A percentile compares a stretch with the other conserved stretches of the same genome.
These are phyloP conservation scores for Melaleuca quinquenervia DNA, from an alignment of 345 rosid species.

Conservation along the genomic window DNA sequence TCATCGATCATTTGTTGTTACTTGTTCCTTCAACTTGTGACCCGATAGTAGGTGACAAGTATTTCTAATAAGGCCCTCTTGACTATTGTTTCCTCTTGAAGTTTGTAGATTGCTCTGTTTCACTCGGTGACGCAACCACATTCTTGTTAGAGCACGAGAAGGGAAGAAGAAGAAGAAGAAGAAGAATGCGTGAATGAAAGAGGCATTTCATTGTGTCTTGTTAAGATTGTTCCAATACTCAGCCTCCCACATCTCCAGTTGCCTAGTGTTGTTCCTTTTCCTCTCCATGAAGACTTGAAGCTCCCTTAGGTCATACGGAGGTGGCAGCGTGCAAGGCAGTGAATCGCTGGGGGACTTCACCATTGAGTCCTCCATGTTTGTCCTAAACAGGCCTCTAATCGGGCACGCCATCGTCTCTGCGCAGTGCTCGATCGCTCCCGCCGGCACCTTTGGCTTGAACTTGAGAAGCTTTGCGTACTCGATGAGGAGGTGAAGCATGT, in stretches of 20 bases:
- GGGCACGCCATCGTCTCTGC: conserved; percentile 35
- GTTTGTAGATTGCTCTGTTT: no score
- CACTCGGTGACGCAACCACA: no score
- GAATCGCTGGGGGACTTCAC: conserved; percentile 19
- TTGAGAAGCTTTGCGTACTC: conserved; percentile 29
- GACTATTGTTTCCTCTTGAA: no score
- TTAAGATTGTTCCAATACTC: conserved; percentile 9
- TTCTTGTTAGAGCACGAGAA: no score
- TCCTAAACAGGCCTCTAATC: conserved; percentile 4
- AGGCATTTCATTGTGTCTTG: background rate
- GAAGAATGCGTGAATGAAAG: background rate
- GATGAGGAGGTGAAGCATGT: conserved; percentile 31
- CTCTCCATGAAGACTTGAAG: conserved; percentile 11
- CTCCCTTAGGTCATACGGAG: conserved; percentile 15
- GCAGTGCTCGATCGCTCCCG: conserved; percentile 28
- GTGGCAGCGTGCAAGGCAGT: conserved; percentile 32
- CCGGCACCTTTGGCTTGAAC: conserved; percentile 21
- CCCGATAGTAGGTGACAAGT: no score
- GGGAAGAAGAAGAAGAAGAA: background rate
- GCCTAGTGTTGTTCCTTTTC: conserved; percentile 11
- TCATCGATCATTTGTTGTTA: no score
- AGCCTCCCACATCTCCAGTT: conserved; percentile 21
- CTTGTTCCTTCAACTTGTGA: no score
- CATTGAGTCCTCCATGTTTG: conserved; percentile 26
- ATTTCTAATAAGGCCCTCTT: no score